Percentiles rank a stretch among this genome's conserved stretches.
Conservation (phyloP, 2,329 filamentous ascomycete genomes). For the Aspergillus sojae region DNA sequence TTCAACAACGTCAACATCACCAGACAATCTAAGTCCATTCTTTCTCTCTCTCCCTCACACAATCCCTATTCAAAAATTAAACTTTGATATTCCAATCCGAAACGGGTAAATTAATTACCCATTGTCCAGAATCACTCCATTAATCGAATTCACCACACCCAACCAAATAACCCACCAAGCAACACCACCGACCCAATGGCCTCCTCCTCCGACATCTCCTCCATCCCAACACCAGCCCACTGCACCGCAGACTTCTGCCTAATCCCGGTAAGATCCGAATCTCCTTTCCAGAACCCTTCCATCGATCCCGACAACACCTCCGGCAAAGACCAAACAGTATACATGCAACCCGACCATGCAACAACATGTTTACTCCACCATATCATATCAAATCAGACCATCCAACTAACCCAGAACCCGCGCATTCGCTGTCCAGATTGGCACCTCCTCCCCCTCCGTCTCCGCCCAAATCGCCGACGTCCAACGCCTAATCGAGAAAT, state of each 20-base stretch:
- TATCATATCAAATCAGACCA: background rate
- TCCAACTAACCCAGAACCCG: background rate
- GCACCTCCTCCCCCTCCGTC: constrained; percentile 75
- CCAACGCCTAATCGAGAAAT: constrained; percentile 79
- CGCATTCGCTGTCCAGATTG: constrained; percentile 58
- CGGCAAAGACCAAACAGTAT: background rate
- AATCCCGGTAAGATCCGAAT: constrained; percentile 65
- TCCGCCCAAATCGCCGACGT: constrained; percentile 85
- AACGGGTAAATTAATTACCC: background rate
- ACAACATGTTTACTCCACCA: background rate
- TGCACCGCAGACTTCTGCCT: constrained; percentile 92
- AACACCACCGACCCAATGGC: constrained; percentile 19
- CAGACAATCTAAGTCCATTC: background rate
- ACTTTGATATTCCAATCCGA: background rate
- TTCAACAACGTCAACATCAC: background rate
- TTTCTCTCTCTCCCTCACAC: background rate
- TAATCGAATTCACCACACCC: background rate
- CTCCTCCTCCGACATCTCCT: constrained; percentile 22
- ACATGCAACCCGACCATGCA: background rate
- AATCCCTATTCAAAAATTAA: background rate
- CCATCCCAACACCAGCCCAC: constrained; percentile 64
- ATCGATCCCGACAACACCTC: background rate
- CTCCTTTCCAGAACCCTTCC: background rate
- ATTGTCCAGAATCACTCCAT: background rate
- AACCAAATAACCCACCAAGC: background rate